These are phyloP conservation scores for Citrullus mucosospermus DNA, from an alignment of 306 rosid genomes.

Conservation along the genomic window DNA sequence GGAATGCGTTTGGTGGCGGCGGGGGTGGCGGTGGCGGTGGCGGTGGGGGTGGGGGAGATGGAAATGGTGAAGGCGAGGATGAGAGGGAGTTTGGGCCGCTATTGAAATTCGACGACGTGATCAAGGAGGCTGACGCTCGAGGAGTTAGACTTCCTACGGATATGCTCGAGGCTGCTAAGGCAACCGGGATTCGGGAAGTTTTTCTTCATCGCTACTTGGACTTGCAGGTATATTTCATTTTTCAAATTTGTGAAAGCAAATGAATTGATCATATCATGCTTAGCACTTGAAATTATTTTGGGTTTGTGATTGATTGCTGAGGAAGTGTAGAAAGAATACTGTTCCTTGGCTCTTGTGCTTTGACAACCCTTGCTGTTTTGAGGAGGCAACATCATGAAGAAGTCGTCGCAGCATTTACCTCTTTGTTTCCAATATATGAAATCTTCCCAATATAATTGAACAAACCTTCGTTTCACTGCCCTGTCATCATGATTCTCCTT, in stretches of 20 bases:
- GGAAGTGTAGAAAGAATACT: neutral
- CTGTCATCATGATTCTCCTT: neutral
- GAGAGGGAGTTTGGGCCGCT: slow-evolving; percentile 63
- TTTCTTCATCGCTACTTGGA: slow-evolving; percentile 70
- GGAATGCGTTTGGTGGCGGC: neutral
- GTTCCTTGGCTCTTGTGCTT: neutral
- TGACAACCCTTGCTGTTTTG: neutral
- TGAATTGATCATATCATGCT: neutral
- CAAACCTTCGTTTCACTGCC: neutral
- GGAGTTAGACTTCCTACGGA: slow-evolving; percentile 62
- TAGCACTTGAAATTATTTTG: neutral
- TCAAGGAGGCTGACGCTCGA: slow-evolving; percentile 51
- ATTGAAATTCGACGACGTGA: slow-evolving; percentile 51
- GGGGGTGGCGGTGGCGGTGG: slow-evolving; percentile 1
- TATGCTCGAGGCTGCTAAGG: slow-evolving; percentile 65
- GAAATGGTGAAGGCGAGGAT: slow-evolving; percentile 22
- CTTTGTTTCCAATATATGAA: neutral
- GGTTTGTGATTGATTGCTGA: neutral
- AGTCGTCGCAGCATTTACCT: neutral
- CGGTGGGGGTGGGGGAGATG: slow-evolving; percentile 17
- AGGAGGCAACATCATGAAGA: neutral
- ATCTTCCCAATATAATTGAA: neutral
- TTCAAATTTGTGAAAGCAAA: neutral
- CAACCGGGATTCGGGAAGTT: slow-evolving; percentile 45
- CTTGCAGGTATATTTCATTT: slow-evolving; percentile 32